These are phyloP conservation scores for Aspergillus sclerotiicarbonarius DNA, from an alignment of 495 filamentous ascomycete genomes.

Conservation along the genomic window DNA sequence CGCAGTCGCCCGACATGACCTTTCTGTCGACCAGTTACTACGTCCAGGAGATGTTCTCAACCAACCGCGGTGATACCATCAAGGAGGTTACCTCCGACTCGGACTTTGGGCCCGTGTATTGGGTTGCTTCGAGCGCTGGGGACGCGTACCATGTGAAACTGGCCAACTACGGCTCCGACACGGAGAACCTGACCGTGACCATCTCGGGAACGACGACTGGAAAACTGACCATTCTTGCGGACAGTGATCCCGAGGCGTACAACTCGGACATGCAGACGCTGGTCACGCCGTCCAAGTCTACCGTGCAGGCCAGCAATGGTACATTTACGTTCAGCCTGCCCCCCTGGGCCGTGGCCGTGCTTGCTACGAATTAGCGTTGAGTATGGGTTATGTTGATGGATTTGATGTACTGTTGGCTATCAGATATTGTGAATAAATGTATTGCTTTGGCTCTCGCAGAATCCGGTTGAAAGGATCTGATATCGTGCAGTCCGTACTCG, in stretches of 20 bases:
- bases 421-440: no score
- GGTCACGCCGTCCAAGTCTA: conserved; percentile 13
- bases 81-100: conserved; percentile 38
- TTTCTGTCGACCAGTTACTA: conserved; percentile 24
- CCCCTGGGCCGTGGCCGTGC: conserved; percentile 12
- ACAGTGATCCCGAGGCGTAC: conserved; percentile 36
- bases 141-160: conserved; percentile 24
- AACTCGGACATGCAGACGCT: conserved; percentile 20
- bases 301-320: conserved; percentile 7
- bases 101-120: conserved; percentile 52
- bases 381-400: no score
- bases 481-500: no score
- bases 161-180: conserved; percentile 15
- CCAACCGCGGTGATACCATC: conserved; percentile 47
- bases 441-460: no score
- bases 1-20: conserved; percentile 39
- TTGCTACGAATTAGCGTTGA: conserved; percentile 1
- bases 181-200: conserved; percentile 26
- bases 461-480: no score
- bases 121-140: conserved; percentile 45
- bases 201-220: conserved; percentile 26
- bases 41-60: conserved; percentile 43
- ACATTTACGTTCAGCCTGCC: conserved; percentile 13
- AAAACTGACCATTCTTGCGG: conserved; percentile 38
- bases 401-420: background rate